Conservation (phyloP, 75 land plant species). For the Pinus albicaulis region DNA sequence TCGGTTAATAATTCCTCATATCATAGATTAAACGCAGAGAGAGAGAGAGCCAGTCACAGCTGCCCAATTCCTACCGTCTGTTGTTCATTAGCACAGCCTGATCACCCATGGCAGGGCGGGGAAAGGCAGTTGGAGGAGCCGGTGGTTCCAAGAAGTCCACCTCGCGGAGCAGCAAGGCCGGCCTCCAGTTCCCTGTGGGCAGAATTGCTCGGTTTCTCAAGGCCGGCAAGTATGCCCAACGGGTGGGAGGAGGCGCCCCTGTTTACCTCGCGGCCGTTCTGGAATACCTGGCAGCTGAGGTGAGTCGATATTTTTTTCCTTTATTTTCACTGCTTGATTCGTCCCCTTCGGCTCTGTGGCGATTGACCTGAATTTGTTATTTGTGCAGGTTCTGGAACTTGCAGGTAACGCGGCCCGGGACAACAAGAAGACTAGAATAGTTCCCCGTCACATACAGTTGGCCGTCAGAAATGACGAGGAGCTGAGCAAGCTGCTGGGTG, state of each 20-base stretch:
- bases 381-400: constrained; percentile 29
- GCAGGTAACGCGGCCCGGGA: constrained; percentile 46
- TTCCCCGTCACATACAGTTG: constrained; percentile 51
- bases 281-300: constrained; percentile 50
- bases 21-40: neutral
- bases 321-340: neutral
- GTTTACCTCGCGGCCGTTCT: constrained; percentile 49
- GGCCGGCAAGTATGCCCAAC: constrained; percentile 41
- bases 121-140: constrained; percentile 21
- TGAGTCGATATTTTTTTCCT: neutral
- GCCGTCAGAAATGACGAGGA: constrained; percentile 77
- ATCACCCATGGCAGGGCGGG: constrained; percentile 28
- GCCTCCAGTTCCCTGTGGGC: constrained; percentile 46
- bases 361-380: neutral
- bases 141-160: constrained; percentile 31
- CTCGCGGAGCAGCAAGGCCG: constrained; percentile 39
- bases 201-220: constrained; percentile 40
- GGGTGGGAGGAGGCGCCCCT: constrained; percentile 46
- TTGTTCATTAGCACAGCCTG: no score
- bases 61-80: no score
- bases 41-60: neutral
- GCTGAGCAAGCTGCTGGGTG: constrained; percentile 58
- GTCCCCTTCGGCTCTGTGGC: neutral
- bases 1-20: neutral
- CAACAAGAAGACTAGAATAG: constrained; percentile 48